phyloP scores from a whole-genome alignment of 495 filamentous ascomycete genomes.

The Trichodelitschia bisporula region DNA sequence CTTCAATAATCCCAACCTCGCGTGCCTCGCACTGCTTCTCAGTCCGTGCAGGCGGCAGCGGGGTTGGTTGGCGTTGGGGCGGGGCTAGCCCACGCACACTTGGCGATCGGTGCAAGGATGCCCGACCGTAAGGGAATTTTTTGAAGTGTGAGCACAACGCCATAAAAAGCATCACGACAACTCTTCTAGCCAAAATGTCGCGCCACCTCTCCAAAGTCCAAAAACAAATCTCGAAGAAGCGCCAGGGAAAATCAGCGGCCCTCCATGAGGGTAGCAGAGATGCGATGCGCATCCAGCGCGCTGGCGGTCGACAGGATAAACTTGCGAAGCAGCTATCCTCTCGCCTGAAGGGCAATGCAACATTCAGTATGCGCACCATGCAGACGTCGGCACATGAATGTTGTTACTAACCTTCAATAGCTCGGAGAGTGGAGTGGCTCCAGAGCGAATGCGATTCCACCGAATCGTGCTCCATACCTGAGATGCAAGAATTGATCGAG shows the following conservation, averaged over 20 bases:
- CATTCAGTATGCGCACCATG: neutral
- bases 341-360: neutral
- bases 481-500: conserved; percentile 35
- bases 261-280: conserved; percentile 72
- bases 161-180: too few relatives aligned
- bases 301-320: conserved; percentile 52
- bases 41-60: too few relatives aligned
- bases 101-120: too few relatives aligned
- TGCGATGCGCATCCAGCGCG: conserved; percentile 46
- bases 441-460: conserved; percentile 31
- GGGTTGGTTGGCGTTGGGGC: too few relatives aligned
- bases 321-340: neutral
- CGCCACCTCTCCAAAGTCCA: conserved; percentile 53
- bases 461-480: conserved; percentile 27
- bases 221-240: conserved; percentile 64
- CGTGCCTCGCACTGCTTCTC: too few relatives aligned
- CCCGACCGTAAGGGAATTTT: too few relatives aligned
- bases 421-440: conserved; percentile 49
- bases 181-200: too few relatives aligned
- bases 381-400: neutral
- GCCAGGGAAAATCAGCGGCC: conserved; percentile 34
- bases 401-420: conserved; percentile 16
- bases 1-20: too few relatives aligned
- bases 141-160: too few relatives aligned
- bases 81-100: too few relatives aligned